Conservation (phyloP, 176 grass and related monocot genomes). For the Sorghum bicolor region Sorghum_bicolor_NCBIv3 NC_012876.2:62799001-62799500, state of each 20-base stretch:
- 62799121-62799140: slow-evolving; percentile 26
- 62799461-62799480: not conserved
- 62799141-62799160: slow-evolving; percentile 67
- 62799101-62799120: not conserved
- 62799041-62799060: not conserved
- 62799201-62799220: slow-evolving; percentile 62
- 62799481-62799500: slow-evolving; percentile 37
- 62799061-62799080: not conserved
- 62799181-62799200: slow-evolving; percentile 81
- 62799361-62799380: slow-evolving; percentile 18
- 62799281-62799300: slow-evolving; percentile 48
- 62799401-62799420: slow-evolving; percentile 57
- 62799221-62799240: slow-evolving; percentile 37
- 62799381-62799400: slow-evolving; percentile 59
- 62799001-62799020: not conserved
- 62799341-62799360: slow-evolving; percentile 29
- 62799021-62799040: not conserved
- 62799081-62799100: not conserved
- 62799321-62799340: slow-evolving; percentile 39
- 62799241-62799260: slow-evolving; percentile 24
- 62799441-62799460: slow-evolving; percentile 1
- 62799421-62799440: slow-evolving; percentile 39
- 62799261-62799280: slow-evolving; percentile 46
- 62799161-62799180: slow-evolving; percentile 65
- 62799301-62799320: slow-evolving; percentile 14